Evolutionary conservation across 1,284 basidiomycete genomes (phyloP).

Genomic region (Fomitiporia mediterranea): DNA sequence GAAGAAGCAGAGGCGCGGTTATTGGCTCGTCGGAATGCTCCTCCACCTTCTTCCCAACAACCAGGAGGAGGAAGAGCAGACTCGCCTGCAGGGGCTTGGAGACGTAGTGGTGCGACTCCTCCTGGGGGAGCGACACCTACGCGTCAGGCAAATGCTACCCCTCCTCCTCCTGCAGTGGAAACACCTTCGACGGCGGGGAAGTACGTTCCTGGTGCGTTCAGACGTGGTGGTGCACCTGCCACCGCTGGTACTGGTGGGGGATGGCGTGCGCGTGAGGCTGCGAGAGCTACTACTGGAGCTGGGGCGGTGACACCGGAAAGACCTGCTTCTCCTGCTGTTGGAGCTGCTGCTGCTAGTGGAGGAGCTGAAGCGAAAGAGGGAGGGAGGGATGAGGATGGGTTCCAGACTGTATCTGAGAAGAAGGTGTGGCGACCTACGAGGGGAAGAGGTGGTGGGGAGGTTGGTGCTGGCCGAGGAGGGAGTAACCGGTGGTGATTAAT

Average conservation of each 20-base stretch:
- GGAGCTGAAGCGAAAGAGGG: slow-evolving; percentile 29
- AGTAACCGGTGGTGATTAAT: not conserved
- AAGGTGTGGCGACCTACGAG: slow-evolving; percentile 41
- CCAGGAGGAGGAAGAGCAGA: slow-evolving; percentile 22
- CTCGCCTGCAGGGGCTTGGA: slow-evolving; percentile 33
- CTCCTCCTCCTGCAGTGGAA: slow-evolving; percentile 40
- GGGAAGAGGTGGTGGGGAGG: slow-evolving; percentile 25
- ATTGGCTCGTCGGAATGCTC: slow-evolving; percentile 31
- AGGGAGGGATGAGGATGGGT: slow-evolving; percentile 73
- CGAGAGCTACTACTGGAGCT: slow-evolving; percentile 19
- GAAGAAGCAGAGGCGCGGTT: slow-evolving; percentile 70
- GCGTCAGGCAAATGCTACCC: slow-evolving; percentile 33
- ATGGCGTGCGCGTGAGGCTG: slow-evolving; percentile 21
- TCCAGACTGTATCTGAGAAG: slow-evolving; percentile 53
- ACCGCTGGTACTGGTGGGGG: slow-evolving; percentile 19
- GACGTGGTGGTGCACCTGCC: slow-evolving; percentile 22
- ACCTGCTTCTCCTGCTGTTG: slow-evolving; percentile 19
- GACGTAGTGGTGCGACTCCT: slow-evolving; percentile 36
- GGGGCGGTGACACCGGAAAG: slow-evolving; percentile 32
- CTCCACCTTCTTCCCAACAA: slow-evolving; percentile 23
- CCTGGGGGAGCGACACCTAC: slow-evolving; percentile 33
- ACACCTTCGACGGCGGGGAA: slow-evolving; percentile 32
- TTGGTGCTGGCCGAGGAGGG: not conserved
- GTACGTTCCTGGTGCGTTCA: slow-evolving; percentile 42
- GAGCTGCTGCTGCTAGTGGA: not conserved